These are phyloP conservation scores for Euphorbia peplus DNA, from an alignment of 345 rosid genomes.

Conservation along the genomic window DNA sequence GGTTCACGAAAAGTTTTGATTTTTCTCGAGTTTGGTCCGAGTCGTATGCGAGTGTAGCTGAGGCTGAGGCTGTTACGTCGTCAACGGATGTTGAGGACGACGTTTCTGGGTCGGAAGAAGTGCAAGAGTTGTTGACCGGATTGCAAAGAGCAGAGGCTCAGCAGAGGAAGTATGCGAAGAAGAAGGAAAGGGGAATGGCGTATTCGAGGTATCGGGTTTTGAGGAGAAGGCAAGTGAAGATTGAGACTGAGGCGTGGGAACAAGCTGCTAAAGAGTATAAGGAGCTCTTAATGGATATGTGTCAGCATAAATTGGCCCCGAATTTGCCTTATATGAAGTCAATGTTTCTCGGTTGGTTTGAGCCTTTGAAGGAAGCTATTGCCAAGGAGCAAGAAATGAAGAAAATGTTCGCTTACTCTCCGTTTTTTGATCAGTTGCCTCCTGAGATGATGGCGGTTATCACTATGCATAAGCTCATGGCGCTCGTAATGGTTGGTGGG, in stretches of 20 bases:
- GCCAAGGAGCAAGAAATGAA: conserved; percentile 66
- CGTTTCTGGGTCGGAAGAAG: conserved; percentile 51
- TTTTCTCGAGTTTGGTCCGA: conserved; percentile 42
- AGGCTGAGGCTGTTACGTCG: conserved; percentile 78
- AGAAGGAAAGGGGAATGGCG: conserved; percentile 40
- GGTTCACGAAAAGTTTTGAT: conserved; percentile 14
- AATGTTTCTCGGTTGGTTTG: conserved; percentile 95
- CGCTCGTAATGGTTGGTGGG: conserved; percentile 71
- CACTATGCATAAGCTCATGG: conserved; percentile 88
- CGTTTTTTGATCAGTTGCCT: conserved; percentile 64
- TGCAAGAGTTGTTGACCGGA: conserved; percentile 58
- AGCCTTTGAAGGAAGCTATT: conserved; percentile 75
- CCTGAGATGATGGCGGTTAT: conserved; percentile 91
- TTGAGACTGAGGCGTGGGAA: conserved; percentile 96
- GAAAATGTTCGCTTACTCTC: conserved; percentile 46
- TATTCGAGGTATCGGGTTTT: conserved; percentile 38
- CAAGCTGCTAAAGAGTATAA: conserved; percentile 74
- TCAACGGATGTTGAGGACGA: conserved; percentile 82
- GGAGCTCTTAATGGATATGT: conserved; percentile 86
- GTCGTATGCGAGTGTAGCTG: conserved; percentile 68
- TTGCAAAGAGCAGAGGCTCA: conserved; percentile 54
- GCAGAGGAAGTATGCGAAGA: conserved; percentile 25
- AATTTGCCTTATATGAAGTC: conserved; percentile 88
- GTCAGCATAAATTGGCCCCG: conserved; percentile 88
- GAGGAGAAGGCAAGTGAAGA: conserved; percentile 76